Evolutionary conservation across 2,329 filamentous ascomycete species (phyloP).

Genomic region (Apiospora phragmitis): DNA sequence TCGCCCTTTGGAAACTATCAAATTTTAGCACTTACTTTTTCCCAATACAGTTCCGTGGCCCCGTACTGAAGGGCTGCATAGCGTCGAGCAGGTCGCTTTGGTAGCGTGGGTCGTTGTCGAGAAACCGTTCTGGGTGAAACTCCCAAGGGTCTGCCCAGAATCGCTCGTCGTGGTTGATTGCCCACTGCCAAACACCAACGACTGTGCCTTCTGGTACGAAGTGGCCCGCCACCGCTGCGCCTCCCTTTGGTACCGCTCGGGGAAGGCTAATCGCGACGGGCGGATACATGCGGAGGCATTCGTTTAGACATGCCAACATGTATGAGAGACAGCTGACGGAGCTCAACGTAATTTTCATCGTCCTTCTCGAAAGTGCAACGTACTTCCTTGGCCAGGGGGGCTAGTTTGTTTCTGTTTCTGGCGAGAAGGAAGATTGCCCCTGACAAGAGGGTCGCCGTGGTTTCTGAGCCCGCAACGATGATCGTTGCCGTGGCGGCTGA

Average conservation of each 20-base stretch:
- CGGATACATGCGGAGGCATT: slow-evolving; percentile 44
- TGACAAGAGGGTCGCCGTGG: slow-evolving; percentile 47
- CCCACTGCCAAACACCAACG: slow-evolving; percentile 38
- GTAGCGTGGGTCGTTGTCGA: slow-evolving; percentile 30
- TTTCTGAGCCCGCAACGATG: slow-evolving; percentile 52
- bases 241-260: slow-evolving; percentile 26
- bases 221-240: slow-evolving; percentile 24
- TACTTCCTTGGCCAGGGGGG: slow-evolving; percentile 40
- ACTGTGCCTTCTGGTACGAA: slow-evolving; percentile 31
- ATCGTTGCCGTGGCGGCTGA: slow-evolving; percentile 25
- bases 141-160: slow-evolving; percentile 38
- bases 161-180: slow-evolving; percentile 34
- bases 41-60: slow-evolving; percentile 42
- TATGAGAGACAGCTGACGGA: slow-evolving; percentile 34
- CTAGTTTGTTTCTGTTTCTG: slow-evolving; percentile 33
- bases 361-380: slow-evolving; percentile 36
- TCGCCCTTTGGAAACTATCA: not conserved
- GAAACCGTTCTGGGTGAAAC: slow-evolving; percentile 42
- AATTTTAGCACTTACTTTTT: slow-evolving; percentile 24
- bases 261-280: slow-evolving; percentile 27
- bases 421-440: slow-evolving; percentile 41
- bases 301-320: slow-evolving; percentile 43
- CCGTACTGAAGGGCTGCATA: slow-evolving; percentile 38
- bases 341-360: slow-evolving; percentile 39
- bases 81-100: slow-evolving; percentile 33